These are phyloP conservation scores for Tetradesmus lagerheimii DNA, from an alignment of 139 green algal species.

Conservation along the genomic window DNA sequence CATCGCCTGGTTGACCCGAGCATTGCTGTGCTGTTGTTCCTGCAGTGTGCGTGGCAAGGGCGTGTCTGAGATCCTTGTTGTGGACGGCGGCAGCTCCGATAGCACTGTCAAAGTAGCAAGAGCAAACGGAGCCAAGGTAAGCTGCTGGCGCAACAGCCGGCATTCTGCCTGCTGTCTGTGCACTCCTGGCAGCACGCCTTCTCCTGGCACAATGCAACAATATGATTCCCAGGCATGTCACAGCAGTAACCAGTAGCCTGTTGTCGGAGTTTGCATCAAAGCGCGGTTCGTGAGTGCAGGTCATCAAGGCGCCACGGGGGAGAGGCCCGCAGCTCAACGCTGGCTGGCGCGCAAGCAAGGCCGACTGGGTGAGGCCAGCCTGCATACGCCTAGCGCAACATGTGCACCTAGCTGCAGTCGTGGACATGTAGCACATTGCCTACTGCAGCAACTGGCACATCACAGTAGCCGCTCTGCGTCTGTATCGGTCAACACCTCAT, in stretches of 20 bases:
- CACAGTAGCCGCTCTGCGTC: too few species aligned
- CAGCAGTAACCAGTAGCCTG: too few species aligned
- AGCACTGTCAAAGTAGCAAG: conserved; percentile 53
- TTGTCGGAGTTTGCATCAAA: too few species aligned
- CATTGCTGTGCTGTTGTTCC: conserved; percentile 2
- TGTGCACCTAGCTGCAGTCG: background rate
- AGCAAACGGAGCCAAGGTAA: conserved; percentile 56
- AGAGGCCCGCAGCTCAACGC: conserved; percentile 71
- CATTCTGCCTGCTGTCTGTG: background rate
- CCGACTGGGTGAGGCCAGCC: conserved; percentile 51
- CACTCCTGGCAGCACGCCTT: background rate
- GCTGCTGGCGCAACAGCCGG: background rate
- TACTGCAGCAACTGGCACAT: too few species aligned
- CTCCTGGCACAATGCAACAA: background rate
- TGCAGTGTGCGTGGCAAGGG: background rate
- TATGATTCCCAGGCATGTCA: background rate
- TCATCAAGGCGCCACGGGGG: conserved; percentile 46
- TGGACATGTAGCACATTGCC: too few species aligned
- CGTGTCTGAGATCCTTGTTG: conserved; percentile 68
- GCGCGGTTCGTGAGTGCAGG: conserved; percentile 40
- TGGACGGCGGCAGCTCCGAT: conserved; percentile 77
- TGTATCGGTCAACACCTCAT: too few species aligned
- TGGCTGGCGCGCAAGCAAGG: conserved; percentile 54
- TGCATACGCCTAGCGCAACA: background rate
- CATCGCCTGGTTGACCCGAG: background rate